These are phyloP conservation scores for Neltuma alba DNA, from an alignment of 306 rosid genomes.

Conservation along the genomic window DNA sequence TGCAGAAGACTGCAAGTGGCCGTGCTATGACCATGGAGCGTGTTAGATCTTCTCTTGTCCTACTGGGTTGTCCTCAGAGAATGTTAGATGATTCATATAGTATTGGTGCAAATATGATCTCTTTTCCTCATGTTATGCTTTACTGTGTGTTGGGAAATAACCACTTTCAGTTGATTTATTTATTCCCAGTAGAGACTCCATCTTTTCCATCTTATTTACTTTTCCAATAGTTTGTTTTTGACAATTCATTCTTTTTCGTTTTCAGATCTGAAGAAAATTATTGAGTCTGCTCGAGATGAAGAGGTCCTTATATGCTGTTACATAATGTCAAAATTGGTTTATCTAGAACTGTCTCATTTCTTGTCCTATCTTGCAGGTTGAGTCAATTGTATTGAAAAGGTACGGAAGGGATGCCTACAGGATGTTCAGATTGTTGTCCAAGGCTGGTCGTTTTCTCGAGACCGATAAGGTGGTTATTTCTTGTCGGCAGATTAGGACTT, in stretches of 20 bases:
- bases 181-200: conserved; percentile 19
- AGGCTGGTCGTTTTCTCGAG: conserved; percentile 55
- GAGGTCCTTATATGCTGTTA: conserved; percentile 58
- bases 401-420: conserved; percentile 80
- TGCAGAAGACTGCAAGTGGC: conserved; percentile 72
- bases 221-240: conserved; percentile 23
- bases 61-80: conserved; percentile 59
- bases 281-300: conserved; percentile 69
- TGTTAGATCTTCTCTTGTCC: conserved; percentile 65
- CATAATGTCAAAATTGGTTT: conserved; percentile 14
- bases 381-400: conserved; percentile 78
- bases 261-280: conserved; percentile 74
- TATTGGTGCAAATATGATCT: conserved; percentile 52
- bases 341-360: conserved; percentile 36
- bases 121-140: conserved; percentile 25
- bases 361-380: conserved; percentile 64
- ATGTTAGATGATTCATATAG: conserved; percentile 53
- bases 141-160: conserved; percentile 11
- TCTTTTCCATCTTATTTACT: conserved; percentile 5
- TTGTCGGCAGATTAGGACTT: conserved; percentile 26
- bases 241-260: conserved; percentile 30
- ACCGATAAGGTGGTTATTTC: conserved; percentile 70
- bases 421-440: conserved; percentile 81
- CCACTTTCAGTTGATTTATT: conserved; percentile 10
- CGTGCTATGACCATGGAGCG: conserved; percentile 67